A percentile compares a stretch with the other conserved stretches of the same genome.
Conservation (phyloP, 805 yeast species). For the Sugiyamaella valdiviana region DNA sequence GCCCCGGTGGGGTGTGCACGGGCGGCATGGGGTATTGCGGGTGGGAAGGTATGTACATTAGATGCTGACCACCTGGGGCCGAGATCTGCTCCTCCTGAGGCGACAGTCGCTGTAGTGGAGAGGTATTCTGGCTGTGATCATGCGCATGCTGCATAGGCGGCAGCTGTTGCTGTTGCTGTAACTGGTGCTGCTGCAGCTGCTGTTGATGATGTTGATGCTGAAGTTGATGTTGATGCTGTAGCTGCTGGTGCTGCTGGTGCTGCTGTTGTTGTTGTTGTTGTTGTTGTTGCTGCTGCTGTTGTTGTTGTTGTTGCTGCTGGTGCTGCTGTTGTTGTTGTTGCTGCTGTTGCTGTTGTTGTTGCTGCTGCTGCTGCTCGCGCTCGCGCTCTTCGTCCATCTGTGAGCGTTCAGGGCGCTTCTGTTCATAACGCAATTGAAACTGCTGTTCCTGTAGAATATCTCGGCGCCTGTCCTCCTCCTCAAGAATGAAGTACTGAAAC, state of each 20-base stretch:
- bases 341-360: not conserved
- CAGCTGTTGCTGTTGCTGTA: conserved; percentile 12
- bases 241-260: conserved; percentile 36
- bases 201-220: conserved; percentile 18
- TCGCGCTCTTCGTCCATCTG: not conserved
- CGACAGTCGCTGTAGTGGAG: not conserved
- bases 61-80: not conserved
- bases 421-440: not conserved
- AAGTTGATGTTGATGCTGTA: conserved; percentile 50
- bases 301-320: not conserved
- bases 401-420: conserved; percentile 20
- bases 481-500: conserved; percentile 12
- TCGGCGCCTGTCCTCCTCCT: conserved; percentile 12
- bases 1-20: not conserved
- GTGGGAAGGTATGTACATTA: not conserved
- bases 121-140: not conserved
- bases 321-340: not conserved
- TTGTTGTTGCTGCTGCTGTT: not conserved
- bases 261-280: not conserved
- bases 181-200: conserved; percentile 14
- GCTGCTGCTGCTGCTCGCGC: not conserved
- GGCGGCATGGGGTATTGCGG: not conserved
- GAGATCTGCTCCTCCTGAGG: not conserved
- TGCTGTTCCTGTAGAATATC: conserved; percentile 1
- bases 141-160: conserved; percentile 2